Percentiles rank a stretch among this genome's conserved stretches.
These are phyloP conservation scores for Fragosphaeria purpurea DNA, from an alignment of 2,329 filamentous ascomycete genomes.

Conservation along the genomic window DNA sequence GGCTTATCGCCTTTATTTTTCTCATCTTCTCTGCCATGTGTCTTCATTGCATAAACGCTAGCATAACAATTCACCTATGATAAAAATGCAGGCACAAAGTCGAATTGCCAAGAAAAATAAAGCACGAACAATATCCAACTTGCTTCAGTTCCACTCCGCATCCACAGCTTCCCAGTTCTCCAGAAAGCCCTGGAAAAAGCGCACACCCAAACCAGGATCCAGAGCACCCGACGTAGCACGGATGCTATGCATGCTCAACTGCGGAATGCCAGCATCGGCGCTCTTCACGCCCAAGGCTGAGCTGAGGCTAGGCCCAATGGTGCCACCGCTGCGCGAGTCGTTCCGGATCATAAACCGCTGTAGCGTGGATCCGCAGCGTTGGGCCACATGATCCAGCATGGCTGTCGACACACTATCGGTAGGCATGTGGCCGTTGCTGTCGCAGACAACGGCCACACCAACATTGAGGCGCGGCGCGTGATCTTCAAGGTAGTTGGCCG, in stretches of 20 bases:
- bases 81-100: too few species aligned
- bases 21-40: too few species aligned
- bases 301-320: slow-evolving; percentile 86
- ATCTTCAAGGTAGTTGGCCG: slow-evolving; percentile 68
- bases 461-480: slow-evolving; percentile 85
- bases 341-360: slow-evolving; percentile 95
- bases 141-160: slow-evolving; percentile 50
- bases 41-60: too few species aligned
- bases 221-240: slow-evolving; percentile 76
- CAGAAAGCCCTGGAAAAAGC: slow-evolving; percentile 82
- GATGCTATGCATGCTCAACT: slow-evolving; percentile 90
- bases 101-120: too few species aligned
- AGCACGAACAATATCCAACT: too few species aligned
- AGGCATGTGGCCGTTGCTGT: slow-evolving; percentile 93
- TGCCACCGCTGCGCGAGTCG: slow-evolving; percentile 79
- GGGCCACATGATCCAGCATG: slow-evolving; percentile 67
- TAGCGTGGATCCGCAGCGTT: slow-evolving; percentile 58
- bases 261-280: slow-evolving; percentile 81
- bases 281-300: slow-evolving; percentile 70
- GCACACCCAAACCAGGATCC: slow-evolving; percentile 80
- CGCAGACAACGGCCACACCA: slow-evolving; percentile 68
- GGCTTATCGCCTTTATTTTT: too few species aligned
- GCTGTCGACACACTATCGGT: slow-evolving; percentile 81
- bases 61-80: too few species aligned
- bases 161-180: slow-evolving; percentile 81